A percentile compares a stretch with the other conserved stretches of the same genome.
phyloP scores from a whole-genome alignment of 805 yeast species.

The Hanseniaspora lindneri region DNA sequence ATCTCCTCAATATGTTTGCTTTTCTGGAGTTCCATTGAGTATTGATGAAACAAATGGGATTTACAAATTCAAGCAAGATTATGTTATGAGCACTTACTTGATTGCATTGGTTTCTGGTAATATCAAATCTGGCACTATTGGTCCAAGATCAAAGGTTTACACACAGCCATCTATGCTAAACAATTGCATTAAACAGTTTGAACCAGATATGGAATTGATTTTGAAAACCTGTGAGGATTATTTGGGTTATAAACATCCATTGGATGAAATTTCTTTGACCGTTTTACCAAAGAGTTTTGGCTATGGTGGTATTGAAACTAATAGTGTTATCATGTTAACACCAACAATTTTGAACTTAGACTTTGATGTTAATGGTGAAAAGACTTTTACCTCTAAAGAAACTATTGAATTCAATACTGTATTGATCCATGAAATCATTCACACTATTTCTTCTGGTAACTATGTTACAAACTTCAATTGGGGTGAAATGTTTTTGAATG shows the following conservation, averaged over 20 bases:
- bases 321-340: constrained; percentile 80
- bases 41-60: constrained; percentile 18
- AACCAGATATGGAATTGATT: constrained; percentile 68
- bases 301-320: constrained; percentile 93
- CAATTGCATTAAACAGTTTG: constrained; percentile 67
- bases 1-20: constrained; percentile 58
- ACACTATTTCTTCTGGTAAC: constrained; percentile 78
- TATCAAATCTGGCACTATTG: constrained; percentile 51
- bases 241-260: constrained; percentile 66
- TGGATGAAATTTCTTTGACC: constrained; percentile 72
- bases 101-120: constrained; percentile 81
- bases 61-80: constrained; percentile 53
- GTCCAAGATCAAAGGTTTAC: constrained; percentile 77
- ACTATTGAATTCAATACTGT: constrained; percentile 24
- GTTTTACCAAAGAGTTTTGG: constrained; percentile 70
- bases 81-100: constrained; percentile 77
- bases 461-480: constrained; percentile 81
- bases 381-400: constrained; percentile 13
- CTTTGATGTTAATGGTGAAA: constrained; percentile 54
- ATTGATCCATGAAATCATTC: constrained; percentile 86
- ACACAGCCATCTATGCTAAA: constrained; percentile 60
- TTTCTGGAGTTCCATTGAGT: constrained; percentile 47
- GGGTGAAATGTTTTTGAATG: constrained; percentile 92
- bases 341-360: constrained; percentile 81
- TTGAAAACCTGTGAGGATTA: constrained; percentile 60